Percentiles rank a stretch among this genome's conserved stretches.
These are phyloP conservation scores for Didymella pinodella DNA, from an alignment of 2,329 filamentous ascomycete genomes.

Conservation along the genomic window DNA sequence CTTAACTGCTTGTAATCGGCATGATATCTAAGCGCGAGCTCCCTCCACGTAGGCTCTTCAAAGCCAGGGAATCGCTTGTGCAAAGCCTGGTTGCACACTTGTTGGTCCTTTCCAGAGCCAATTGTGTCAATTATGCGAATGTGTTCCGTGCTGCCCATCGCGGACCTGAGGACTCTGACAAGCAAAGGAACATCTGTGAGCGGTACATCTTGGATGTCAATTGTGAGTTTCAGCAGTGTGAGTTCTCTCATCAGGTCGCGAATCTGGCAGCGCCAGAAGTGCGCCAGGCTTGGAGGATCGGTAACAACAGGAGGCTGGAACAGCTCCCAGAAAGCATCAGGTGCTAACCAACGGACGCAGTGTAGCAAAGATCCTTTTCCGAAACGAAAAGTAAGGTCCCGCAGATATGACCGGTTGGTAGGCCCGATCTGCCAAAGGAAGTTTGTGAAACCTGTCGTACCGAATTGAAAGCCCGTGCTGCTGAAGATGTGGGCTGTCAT, in stretches of 20 bases:
- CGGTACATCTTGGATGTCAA: constrained; percentile 35
- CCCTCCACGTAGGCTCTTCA: constrained; percentile 6
- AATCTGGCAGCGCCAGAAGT: constrained; percentile 46
- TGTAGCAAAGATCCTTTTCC: constrained; percentile 34
- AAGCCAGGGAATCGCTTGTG: neutral
- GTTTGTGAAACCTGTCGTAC: constrained; percentile 29
- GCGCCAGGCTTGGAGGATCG: constrained; percentile 30
- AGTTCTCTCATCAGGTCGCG: constrained; percentile 38
- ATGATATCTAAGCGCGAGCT: constrained; percentile 6
- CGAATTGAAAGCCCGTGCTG: constrained; percentile 41
- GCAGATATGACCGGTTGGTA: constrained; percentile 30
- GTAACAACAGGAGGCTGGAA: constrained; percentile 37
- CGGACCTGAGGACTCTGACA: constrained; percentile 26
- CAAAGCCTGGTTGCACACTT: neutral
- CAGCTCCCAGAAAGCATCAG: constrained; percentile 38
- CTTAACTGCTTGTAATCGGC: constrained; percentile 2
- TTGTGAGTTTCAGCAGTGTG: constrained; percentile 31
- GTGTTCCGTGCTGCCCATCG: constrained; percentile 29
- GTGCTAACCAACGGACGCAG: constrained; percentile 43
- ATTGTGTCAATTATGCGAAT: constrained; percentile 2
- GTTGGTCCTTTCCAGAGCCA: neutral
- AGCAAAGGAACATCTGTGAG: constrained; percentile 34
- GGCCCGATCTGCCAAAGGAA: constrained; percentile 37
- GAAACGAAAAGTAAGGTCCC: constrained; percentile 35
- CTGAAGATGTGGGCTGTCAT: constrained; percentile 36